Evolutionary conservation across 805 yeast genomes (phyloP).

Genomic region (Kuraishia hungarica): DNA sequence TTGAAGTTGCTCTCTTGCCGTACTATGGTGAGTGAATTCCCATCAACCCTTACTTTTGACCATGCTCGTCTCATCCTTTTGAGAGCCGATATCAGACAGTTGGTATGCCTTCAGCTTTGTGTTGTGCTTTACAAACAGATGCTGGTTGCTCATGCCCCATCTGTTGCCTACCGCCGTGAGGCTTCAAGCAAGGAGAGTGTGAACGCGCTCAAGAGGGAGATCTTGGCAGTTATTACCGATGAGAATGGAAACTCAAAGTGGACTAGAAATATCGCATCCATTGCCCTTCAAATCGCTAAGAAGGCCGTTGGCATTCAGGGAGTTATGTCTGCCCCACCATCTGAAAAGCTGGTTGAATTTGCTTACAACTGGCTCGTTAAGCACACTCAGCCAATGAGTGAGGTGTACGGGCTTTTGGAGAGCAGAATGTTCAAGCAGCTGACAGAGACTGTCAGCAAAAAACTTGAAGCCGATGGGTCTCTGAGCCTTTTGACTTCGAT

Average conservation of each 20-base stretch:
- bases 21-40: constrained; percentile 75
- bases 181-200: constrained; percentile 28
- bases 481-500: constrained; percentile 14
- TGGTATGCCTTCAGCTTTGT: constrained; percentile 74
- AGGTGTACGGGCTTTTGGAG: constrained; percentile 71
- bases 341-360: constrained; percentile 41
- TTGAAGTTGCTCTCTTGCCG: constrained; percentile 66
- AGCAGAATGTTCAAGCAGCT: constrained; percentile 48
- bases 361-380: constrained; percentile 73
- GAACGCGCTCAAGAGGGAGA: constrained; percentile 53
- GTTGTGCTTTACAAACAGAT: constrained; percentile 65
- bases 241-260: constrained; percentile 84
- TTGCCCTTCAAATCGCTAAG: constrained; percentile 60
- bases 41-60: constrained; percentile 77
- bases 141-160: constrained; percentile 25
- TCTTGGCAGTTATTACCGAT: constrained; percentile 73
- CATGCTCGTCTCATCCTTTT: constrained; percentile 68
- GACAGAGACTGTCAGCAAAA: constrained; percentile 17
- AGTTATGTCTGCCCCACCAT: constrained; percentile 21
- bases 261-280: constrained; percentile 72
- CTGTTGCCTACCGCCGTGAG: constrained; percentile 24
- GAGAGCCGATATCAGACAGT: constrained; percentile 79
- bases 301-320: constrained; percentile 10
- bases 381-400: constrained; percentile 79
- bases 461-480: constrained; percentile 18